These are phyloP conservation scores for Iberis pinnata DNA, from an alignment of 345 rosid species.

Conservation along the genomic window DNA sequence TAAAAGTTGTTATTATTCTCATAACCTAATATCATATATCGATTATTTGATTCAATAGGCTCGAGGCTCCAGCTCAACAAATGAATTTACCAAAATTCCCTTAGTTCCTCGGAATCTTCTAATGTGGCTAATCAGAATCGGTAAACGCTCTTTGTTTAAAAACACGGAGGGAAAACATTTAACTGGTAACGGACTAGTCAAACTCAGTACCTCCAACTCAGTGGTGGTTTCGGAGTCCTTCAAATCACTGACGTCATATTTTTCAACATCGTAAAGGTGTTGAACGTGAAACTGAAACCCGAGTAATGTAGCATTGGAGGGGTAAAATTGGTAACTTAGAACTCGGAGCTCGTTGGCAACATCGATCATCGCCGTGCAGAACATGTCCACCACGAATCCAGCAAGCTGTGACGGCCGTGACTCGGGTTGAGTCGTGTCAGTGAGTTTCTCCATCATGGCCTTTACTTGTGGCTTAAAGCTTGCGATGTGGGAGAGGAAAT, in stretches of 20 bases:
- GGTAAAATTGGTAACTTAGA: conserved; percentile 43
- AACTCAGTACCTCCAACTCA: conserved; percentile 24
- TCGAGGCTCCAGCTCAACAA: conserved; percentile 38
- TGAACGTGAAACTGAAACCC: conserved; percentile 22
- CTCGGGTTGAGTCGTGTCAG: too few relatives aligned
- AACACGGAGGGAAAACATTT: conserved; percentile 20
- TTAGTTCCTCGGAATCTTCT: conserved; percentile 22
- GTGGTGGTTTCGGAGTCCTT: conserved; percentile 32
- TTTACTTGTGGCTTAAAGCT: conserved; percentile 32
- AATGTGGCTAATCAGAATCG: not conserved
- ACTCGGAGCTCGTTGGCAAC: conserved; percentile 37
- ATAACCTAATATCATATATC: too few relatives aligned
- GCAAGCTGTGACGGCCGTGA: too few relatives aligned
- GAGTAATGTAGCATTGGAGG: conserved; percentile 33
- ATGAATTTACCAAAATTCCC: conserved; percentile 43
- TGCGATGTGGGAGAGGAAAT: conserved; percentile 7
- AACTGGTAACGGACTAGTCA: conserved; percentile 30
- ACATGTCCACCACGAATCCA: conserved; percentile 49
- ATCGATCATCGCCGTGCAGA: conserved; percentile 38
- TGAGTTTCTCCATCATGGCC: conserved; percentile 22
- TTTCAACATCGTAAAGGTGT: conserved; percentile 5
- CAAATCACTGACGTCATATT: conserved; percentile 4
- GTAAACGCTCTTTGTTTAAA: not conserved
- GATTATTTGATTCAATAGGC: too few relatives aligned
- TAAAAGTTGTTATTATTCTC: too few relatives aligned